Conservation (phyloP, 2,329 filamentous ascomycete genomes). For the Leptosphaerulina australis region DNA sequence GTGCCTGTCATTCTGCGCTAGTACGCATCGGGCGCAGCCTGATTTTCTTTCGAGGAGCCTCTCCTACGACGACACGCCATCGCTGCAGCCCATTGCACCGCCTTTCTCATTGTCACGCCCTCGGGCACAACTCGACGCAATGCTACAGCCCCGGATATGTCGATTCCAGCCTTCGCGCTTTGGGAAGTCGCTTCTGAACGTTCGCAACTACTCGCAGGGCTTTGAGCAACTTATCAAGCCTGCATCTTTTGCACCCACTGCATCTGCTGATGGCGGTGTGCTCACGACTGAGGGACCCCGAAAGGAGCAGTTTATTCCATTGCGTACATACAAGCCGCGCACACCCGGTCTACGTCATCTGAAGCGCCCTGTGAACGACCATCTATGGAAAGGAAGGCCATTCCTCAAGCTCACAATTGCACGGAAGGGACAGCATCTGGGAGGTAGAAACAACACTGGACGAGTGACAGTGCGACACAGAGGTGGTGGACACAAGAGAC, state of each 20-base stretch:
- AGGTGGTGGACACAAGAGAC: slow-evolving; percentile 88
- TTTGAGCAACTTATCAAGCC: slow-evolving; percentile 43
- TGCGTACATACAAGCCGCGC: slow-evolving; percentile 90
- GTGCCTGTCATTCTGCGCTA: slow-evolving; percentile 25
- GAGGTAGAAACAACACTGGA: slow-evolving; percentile 88
- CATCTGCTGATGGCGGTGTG: slow-evolving; percentile 35
- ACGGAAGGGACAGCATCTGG: slow-evolving; percentile 91
- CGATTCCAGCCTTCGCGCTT: slow-evolving; percentile 58
- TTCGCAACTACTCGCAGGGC: slow-evolving; percentile 59
- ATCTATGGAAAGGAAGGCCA: slow-evolving; percentile 92
- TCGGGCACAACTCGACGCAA: slow-evolving; percentile 44
- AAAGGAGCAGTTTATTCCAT: slow-evolving; percentile 49
- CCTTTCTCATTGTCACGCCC: slow-evolving; percentile 22
- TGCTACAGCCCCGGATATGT: slow-evolving; percentile 71
- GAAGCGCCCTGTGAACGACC: slow-evolving; percentile 90
- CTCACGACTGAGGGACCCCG: slow-evolving; percentile 35
- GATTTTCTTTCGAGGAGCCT: slow-evolving; percentile 42
- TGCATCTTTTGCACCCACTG: slow-evolving; percentile 40
- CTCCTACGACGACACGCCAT: slow-evolving; percentile 29
- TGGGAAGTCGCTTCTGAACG: slow-evolving; percentile 54
- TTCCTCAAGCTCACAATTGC: slow-evolving; percentile 82
- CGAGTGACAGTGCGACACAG: slow-evolving; percentile 87
- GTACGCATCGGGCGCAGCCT: slow-evolving; percentile 29
- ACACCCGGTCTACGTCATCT: slow-evolving; percentile 93
- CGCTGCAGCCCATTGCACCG: slow-evolving; percentile 27